Conservation (phyloP, 805 yeast genomes). For the Ogataea minuta region DNA sequence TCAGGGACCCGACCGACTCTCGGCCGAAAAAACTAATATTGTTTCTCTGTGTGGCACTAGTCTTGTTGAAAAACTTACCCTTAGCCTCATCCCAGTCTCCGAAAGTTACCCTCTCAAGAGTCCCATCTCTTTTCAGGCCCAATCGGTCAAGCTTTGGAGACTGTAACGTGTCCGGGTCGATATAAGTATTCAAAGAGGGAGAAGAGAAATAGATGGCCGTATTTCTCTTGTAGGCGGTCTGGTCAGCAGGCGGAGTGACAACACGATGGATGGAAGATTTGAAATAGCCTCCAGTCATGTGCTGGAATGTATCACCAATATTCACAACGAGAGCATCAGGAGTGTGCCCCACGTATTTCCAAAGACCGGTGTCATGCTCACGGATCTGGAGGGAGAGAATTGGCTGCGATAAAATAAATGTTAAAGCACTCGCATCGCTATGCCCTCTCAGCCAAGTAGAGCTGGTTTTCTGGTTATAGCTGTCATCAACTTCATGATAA, state of each 20-base stretch:
- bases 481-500: slow-evolving; percentile 36
- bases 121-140: slow-evolving; percentile 32
- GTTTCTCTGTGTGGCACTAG: slow-evolving; percentile 24
- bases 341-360: slow-evolving; percentile 41
- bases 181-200: slow-evolving; percentile 35
- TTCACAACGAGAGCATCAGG: slow-evolving; percentile 41
- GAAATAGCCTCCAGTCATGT: slow-evolving; percentile 45
- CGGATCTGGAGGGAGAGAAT: slow-evolving; percentile 40
- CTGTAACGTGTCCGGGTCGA: slow-evolving; percentile 42
- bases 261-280: slow-evolving; percentile 48
- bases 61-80: slow-evolving; percentile 44
- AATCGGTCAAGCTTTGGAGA: slow-evolving; percentile 38
- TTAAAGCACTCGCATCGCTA: slow-evolving; percentile 42
- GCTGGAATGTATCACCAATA: slow-evolving; percentile 42
- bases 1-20: slow-evolving; percentile 21
- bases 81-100: slow-evolving; percentile 47
- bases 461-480: slow-evolving; percentile 33
- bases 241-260: slow-evolving; percentile 45
- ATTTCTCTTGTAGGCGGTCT: slow-evolving; percentile 35
- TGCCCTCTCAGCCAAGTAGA: slow-evolving; percentile 48
- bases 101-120: slow-evolving; percentile 35
- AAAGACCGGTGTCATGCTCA: slow-evolving; percentile 36
- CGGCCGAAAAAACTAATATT: slow-evolving; percentile 19
- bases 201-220: slow-evolving; percentile 44
- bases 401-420: slow-evolving; percentile 42